Percentiles rank a stretch among this genome's conserved stretches.
Evolutionary conservation across 2,329 filamentous ascomycete species (phyloP).

Genomic region (Thielaviopsis musarum): DNA sequence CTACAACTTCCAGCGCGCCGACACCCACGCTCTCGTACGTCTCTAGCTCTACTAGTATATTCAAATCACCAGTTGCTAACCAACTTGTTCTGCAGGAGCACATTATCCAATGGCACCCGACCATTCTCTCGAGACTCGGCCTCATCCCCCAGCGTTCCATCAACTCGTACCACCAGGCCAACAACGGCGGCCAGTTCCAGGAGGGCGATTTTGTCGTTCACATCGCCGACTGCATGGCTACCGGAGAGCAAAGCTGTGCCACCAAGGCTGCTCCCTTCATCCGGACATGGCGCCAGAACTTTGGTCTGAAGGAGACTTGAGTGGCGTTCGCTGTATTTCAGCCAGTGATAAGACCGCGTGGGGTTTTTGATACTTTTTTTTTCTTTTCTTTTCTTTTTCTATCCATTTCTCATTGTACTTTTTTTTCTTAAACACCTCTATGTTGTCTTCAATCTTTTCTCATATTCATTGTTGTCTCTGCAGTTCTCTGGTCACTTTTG

Average conservation of each 20-base stretch:
- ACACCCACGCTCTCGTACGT: conserved; percentile 73
- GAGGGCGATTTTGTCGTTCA: conserved; percentile 74
- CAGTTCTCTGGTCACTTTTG: neutral
- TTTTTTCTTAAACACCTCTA: neutral
- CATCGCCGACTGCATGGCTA: conserved; percentile 54
- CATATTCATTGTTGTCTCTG: neutral
- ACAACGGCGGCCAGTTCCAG: conserved; percentile 49
- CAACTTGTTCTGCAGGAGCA: conserved; percentile 44
- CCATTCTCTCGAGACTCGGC: conserved; percentile 75
- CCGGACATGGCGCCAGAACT: conserved; percentile 29
- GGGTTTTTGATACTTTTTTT: neutral
- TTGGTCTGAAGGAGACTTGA: conserved; percentile 25
- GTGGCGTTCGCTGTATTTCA: neutral
- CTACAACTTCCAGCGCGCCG: conserved; percentile 94
- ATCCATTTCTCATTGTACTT: neutral
- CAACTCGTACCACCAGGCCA: conserved; percentile 54
- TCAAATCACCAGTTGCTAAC: neutral
- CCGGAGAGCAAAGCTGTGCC: conserved; percentile 45
- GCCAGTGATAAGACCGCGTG: neutral
- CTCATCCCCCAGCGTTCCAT: conserved; percentile 74
- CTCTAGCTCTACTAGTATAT: neutral
- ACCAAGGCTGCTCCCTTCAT: conserved; percentile 44
- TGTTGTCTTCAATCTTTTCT: neutral
- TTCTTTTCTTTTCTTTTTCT: neutral
- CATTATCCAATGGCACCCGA: conserved; percentile 92